phyloP scores from a whole-genome alignment of 495 filamentous ascomycete species.

The Penicillium atrosanguineum region DNA sequence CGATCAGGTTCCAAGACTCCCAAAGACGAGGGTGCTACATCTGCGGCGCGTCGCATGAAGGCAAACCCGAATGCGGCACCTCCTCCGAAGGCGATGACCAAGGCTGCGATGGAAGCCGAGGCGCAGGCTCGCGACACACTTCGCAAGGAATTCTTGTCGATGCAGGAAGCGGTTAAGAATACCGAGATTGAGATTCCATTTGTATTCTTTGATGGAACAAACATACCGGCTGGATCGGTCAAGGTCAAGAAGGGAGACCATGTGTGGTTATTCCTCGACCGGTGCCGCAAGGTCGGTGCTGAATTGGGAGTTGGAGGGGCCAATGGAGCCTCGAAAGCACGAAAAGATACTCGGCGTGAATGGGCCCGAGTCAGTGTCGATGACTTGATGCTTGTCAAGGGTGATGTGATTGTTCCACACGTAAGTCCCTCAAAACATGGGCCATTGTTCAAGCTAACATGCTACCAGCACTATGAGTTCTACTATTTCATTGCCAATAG shows the following conservation, averaged over 20 bases:
- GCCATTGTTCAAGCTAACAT: constrained; percentile 17
- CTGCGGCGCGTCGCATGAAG: constrained; percentile 50
- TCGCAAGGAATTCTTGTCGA: constrained; percentile 76
- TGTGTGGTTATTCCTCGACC: constrained; percentile 88
- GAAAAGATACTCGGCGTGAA: constrained; percentile 65
- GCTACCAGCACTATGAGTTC: constrained; percentile 82
- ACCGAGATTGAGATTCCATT: constrained; percentile 92
- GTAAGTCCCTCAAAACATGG: constrained; percentile 50
- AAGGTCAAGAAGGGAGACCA: constrained; percentile 90
- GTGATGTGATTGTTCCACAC: constrained; percentile 91
- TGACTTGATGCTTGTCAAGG: constrained; percentile 90
- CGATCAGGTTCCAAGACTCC: constrained; percentile 40
- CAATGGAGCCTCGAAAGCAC: constrained; percentile 52
- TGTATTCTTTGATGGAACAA: constrained; percentile 97
- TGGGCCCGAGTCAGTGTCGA: constrained; percentile 96
- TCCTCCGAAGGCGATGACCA: constrained; percentile 80
- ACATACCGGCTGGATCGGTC: constrained; percentile 78
- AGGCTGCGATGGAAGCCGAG: constrained; percentile 77
- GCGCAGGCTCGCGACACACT: constrained; percentile 77
- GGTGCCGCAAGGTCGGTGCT: constrained; percentile 84
- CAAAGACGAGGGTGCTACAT: constrained; percentile 36
- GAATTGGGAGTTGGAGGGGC: constrained; percentile 68
- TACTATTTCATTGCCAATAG: constrained; percentile 96
- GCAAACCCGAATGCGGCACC: constrained; percentile 66
- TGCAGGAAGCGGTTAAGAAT: constrained; percentile 85